A percentile compares a stretch with the other conserved stretches of the same genome.
Evolutionary conservation across 495 filamentous ascomycete genomes (phyloP).

Genomic region (Hypoxylon intermedium): DNA sequence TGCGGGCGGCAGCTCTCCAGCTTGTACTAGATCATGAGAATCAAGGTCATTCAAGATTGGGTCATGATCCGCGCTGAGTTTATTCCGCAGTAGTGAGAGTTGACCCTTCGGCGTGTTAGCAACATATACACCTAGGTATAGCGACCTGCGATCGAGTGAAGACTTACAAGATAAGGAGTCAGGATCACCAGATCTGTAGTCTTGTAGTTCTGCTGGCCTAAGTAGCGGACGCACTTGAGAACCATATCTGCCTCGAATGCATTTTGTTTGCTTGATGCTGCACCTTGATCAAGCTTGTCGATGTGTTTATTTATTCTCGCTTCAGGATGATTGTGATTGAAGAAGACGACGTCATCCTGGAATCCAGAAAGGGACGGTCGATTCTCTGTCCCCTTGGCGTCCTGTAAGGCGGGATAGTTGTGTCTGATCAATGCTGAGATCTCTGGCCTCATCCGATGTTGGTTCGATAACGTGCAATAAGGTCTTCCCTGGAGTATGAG

Average conservation of each 20-base stretch:
- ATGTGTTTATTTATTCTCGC: conserved; percentile 45
- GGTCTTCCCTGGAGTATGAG: conserved; percentile 63
- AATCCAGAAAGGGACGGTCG: conserved; percentile 65
- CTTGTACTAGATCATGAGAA: conserved; percentile 68
- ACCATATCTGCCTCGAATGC: conserved; percentile 72
- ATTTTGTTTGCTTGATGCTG: conserved; percentile 67
- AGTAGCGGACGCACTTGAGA: conserved; percentile 70
- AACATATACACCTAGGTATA: not conserved
- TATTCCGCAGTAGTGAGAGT: conserved; percentile 62
- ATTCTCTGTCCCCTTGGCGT: conserved; percentile 60
- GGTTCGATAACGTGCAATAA: conserved; percentile 63
- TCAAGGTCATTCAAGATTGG: conserved; percentile 75
- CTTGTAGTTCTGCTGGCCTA: conserved; percentile 78
- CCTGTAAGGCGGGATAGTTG: conserved; percentile 69
- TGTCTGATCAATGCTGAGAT: conserved; percentile 70
- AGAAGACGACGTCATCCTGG: conserved; percentile 67
- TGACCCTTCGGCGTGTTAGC: conserved; percentile 59
- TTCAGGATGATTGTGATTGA: conserved; percentile 68
- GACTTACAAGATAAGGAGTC: conserved; percentile 68
- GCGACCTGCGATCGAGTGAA: not conserved
- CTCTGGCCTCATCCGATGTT: conserved; percentile 75
- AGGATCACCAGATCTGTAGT: conserved; percentile 71
- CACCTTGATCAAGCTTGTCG: conserved; percentile 60
- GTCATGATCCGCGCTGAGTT: conserved; percentile 60
- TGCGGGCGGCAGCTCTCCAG: conserved; percentile 65